Percentiles rank a stretch among this genome's conserved stretches.
phyloP scores from a whole-genome alignment of 2,329 filamentous ascomycete genomes.

The Thermothelomyces thermophilus region DNA sequence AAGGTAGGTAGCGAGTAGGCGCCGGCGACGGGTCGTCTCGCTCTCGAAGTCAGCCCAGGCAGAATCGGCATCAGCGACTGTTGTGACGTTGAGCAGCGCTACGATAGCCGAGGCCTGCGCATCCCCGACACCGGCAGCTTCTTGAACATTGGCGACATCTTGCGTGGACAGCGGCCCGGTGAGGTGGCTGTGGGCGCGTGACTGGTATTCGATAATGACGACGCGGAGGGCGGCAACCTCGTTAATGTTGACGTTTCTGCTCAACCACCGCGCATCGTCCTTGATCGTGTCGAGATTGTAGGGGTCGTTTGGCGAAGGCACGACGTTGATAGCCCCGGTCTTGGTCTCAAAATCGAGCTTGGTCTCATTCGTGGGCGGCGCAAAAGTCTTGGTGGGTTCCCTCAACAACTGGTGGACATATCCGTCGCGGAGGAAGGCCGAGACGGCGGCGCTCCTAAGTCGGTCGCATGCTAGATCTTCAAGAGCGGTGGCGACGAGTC shows the following conservation, averaged over 20 bases:
- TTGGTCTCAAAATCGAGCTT: constrained; percentile 73
- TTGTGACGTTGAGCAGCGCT: constrained; percentile 42
- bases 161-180: constrained; percentile 67
- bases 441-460: constrained; percentile 48
- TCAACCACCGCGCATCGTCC: constrained; percentile 79
- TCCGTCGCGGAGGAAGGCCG: constrained; percentile 64
- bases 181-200: constrained; percentile 65
- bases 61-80: constrained; percentile 46
- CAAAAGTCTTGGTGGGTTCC: constrained; percentile 62
- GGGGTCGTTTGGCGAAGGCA: constrained; percentile 57
- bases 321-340: constrained; percentile 79
- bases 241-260: constrained; percentile 68
- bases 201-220: constrained; percentile 77
- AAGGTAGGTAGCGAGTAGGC: constrained; percentile 66
- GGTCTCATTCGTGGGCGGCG: constrained; percentile 52
- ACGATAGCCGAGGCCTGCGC: constrained; percentile 51
- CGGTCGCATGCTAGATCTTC: constrained; percentile 51
- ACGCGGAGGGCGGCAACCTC: constrained; percentile 76
- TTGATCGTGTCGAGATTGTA: constrained; percentile 77
- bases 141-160: constrained; percentile 68
- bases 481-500: constrained; percentile 49
- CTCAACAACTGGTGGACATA: constrained; percentile 63
- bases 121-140: constrained; percentile 62
- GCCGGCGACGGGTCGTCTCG: constrained; percentile 53
- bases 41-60: constrained; percentile 56